These are phyloP conservation scores for Suillus paluster DNA, from an alignment of 768 basidiomycete species.

Conservation along the genomic window DNA sequence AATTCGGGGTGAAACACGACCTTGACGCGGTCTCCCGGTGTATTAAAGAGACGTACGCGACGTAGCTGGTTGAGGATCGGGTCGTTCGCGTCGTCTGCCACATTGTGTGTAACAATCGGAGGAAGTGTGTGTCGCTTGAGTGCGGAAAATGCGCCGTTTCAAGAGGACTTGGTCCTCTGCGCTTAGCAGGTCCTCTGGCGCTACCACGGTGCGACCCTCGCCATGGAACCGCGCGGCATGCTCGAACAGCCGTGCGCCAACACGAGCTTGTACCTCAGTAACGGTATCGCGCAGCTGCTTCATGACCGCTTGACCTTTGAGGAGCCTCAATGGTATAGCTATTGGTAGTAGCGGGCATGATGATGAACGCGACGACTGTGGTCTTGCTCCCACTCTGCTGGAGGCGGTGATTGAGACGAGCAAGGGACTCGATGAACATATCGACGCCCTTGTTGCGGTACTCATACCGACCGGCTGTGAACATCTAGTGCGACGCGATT, in stretches of 20 bases:
- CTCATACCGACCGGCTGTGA: conserved; percentile 99
- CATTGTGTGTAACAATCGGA: conserved; percentile 97
- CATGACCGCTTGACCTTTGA: conserved; percentile 97
- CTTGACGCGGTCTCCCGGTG: conserved; percentile 88
- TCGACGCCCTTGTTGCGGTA: conserved; percentile 99
- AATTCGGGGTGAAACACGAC: conserved; percentile 99
- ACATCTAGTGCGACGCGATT: conserved; percentile 62
- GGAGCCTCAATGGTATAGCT: conserved; percentile 97
- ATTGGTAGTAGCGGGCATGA: conserved; percentile 96
- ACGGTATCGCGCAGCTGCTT: conserved; percentile 97
- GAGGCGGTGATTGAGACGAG: conserved; percentile 75
- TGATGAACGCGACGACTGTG: conserved; percentile 97
- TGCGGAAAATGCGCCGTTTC: conserved; percentile 95
- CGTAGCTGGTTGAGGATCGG: conserved; percentile 96
- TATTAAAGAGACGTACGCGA: conserved; percentile 92
- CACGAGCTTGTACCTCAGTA: conserved; percentile 90
- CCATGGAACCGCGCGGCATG: conserved; percentile 93
- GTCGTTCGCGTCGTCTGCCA: conserved; percentile 91
- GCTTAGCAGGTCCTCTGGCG: conserved; percentile 78
- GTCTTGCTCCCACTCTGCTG: conserved; percentile 66
- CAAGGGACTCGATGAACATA: conserved; percentile 98
- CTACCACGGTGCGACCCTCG: conserved; percentile 75
- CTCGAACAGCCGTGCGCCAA: conserved; percentile 92
- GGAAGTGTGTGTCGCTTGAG: conserved; percentile 95
- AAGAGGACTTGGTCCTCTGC: conserved; percentile 92